Evolutionary conservation across 192 early-diverging fungal species (phyloP), one percentile per base, ranked within the genome.

Genomic region (Coemansia sp.): DNA sequence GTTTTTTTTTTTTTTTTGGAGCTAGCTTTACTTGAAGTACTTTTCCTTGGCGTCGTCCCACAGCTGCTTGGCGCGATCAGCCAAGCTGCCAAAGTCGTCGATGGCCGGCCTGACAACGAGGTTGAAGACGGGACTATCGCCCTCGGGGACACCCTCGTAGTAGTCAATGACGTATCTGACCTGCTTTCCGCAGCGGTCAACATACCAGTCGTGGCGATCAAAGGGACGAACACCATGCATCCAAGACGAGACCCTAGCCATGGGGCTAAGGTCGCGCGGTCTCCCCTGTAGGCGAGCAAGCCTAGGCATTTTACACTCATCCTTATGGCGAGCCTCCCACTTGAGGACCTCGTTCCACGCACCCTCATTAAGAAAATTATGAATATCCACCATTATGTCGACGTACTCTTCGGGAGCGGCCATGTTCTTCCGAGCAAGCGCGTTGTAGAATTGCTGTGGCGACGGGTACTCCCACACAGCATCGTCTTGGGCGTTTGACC

Each of bases 81-180:
- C 65, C 7, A 90, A 64, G 70, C 86, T 88, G 60, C 84, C 85
- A 36, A 85, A 43, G 51, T 90, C 90, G 69, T 98, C 97, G 24
- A 98, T 71, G 1, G 95, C 95, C 12, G 97, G 97, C 42, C 97
- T 80, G n/a, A 98, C 94, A 68, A 97, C 97, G 39, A 96, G 84
- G 60, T 92, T 89, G 83, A 98, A 98, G 0, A 89, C 90, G 24
- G 96, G 96, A 24, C 86, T 88, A 42, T 88, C 89, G 25, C 88
- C 80, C 39, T 92, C 88, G 29, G 88, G 86, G 19, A 80, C 76
- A 9, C 90, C 96, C 59, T 87, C 85, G 70, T 99, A 99, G 78
- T 96, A 99, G 76, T 99, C 97, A 70, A 99, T 96, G 22, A 99
- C 94, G 71, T 99, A 99, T n/a, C 94, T 88, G 49, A 94, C 90